Evolutionary conservation across 257 asterid species (phyloP), one percentile per base, ranked within the genome.

Genomic region (Cynanchum wilfordii): DNA sequence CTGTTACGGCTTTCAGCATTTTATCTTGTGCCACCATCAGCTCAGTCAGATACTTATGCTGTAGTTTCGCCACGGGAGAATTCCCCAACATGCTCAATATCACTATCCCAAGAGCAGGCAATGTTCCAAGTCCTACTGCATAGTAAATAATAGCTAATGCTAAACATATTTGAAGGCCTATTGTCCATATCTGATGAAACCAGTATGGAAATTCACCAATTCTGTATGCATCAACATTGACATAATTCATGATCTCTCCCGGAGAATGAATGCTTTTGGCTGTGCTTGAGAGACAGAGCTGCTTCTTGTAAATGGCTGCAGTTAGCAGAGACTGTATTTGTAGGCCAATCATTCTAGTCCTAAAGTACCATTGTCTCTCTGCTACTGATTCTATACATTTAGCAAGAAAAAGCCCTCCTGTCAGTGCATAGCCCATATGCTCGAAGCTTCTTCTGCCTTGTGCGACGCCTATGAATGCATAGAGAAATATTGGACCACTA

Each of bases 121-220:
- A 1, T 0, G 87, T 78, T 3, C 82, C 87, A 49, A 73, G 55
- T 19, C 87, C 87, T 0, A 83, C 82, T 17, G 79, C 83, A 51
- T 73, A 76, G 25, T 62, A 80, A 56, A 80, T 76, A 38, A 78
- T 73, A 4, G 69, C 73, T 25, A 83, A 22, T 38, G 76, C 85
- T 3, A 80, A 36, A 63, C 77, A 73, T 42, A 83, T 20, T 47
- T 83, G 87, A 63, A 83, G 24, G 9, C 66, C 50, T 1, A 78
- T 78, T 51, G 87, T 80, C 87, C 85, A 83, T 59, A 73, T 65
- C 71, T 78, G 81, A 69, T 83, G 85, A 67, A 81, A 72, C 81
- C 76, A 83, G 22, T 72, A 76, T 1, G 83, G 85, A 33, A 81
- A 78, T 62, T 83, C 87, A 30, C 83, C 77, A 54, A 78, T 77